A percentile compares a stretch with the other conserved stretches of the same genome.
These are phyloP conservation scores for Magnolia kwangsiensis DNA, from an alignment of 164 flowering plant genomes.

Conservation along the genomic window DNA sequence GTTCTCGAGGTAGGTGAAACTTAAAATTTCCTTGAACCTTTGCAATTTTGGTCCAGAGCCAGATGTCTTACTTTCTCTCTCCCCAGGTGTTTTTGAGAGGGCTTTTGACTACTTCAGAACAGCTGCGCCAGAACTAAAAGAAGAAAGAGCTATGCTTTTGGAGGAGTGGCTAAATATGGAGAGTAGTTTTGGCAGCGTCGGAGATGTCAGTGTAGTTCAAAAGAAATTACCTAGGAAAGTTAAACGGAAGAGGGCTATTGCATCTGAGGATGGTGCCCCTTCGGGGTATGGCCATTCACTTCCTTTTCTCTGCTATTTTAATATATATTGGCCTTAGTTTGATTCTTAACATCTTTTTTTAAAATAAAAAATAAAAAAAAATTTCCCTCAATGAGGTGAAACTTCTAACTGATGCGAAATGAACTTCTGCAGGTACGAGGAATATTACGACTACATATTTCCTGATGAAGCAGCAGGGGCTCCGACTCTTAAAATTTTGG, in stretches of 20 bases:
- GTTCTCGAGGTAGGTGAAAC: conserved; percentile 54
- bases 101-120: conserved; percentile 68
- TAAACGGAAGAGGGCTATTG: conserved; percentile 62
- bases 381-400: not conserved
- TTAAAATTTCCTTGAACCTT: not conserved
- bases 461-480: conserved; percentile 70
- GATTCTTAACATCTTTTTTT: not conserved
- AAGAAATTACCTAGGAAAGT: conserved; percentile 85
- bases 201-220: conserved; percentile 66
- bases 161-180: conserved; percentile 86
- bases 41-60: conserved; percentile 7
- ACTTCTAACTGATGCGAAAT: not conserved
- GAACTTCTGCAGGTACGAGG: conserved; percentile 38
- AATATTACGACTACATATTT: conserved; percentile 75
- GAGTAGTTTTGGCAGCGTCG: conserved; percentile 62
- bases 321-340: not conserved
- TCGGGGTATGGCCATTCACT: conserved; percentile 49
- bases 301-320: not conserved
- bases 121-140: conserved; percentile 82
- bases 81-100: conserved; percentile 69
- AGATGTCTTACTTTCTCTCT: not conserved
- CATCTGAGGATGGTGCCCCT: conserved; percentile 61
- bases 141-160: conserved; percentile 86
- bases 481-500: conserved; percentile 68
- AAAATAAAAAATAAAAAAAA: too few species aligned